A percentile compares a stretch with the other conserved stretches of the same genome.
These are phyloP conservation scores for Boletus sp. DNA, from an alignment of 768 basidiomycete genomes.

Conservation along the genomic window DNA sequence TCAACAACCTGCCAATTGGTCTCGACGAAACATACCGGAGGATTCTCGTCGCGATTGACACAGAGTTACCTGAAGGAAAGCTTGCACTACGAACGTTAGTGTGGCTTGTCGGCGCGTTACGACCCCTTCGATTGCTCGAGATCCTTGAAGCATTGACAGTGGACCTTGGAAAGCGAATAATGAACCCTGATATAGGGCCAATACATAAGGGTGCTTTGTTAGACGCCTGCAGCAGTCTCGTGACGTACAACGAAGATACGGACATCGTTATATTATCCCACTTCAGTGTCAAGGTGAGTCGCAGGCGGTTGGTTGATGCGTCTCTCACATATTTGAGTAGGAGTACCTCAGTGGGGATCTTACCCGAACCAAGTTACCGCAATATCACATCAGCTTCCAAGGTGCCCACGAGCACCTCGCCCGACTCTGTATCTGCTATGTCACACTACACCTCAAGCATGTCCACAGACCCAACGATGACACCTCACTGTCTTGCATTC, in stretches of 20 bases:
- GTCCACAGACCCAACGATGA: not conserved
- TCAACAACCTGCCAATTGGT: conserved; percentile 14
- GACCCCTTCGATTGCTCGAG: conserved; percentile 12
- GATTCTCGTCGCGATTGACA: conserved; percentile 15
- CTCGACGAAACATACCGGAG: conserved; percentile 23
- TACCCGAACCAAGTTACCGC: not conserved
- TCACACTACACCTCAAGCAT: not conserved
- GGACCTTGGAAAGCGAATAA: not conserved
- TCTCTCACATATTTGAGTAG: not conserved
- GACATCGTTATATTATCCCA: conserved; percentile 15
- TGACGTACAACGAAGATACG: conserved; percentile 12
- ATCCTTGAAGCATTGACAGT: conserved; percentile 14
- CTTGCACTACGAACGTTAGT: conserved; percentile 10
- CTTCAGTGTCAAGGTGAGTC: conserved; percentile 24
- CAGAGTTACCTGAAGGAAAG: not conserved
- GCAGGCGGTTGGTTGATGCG: not conserved
- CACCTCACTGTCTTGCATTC: not conserved
- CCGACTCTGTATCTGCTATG: conserved; percentile 2
- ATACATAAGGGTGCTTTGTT: conserved; percentile 9
- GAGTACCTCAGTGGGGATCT: conserved; percentile 14
- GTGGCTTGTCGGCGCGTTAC: conserved; percentile 19
- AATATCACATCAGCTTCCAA: conserved; percentile 5
- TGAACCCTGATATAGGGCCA: conserved; percentile 7
- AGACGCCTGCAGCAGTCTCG: conserved; percentile 16
- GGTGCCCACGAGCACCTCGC: conserved; percentile 7